Conservation (phyloP, 169 alveolate species). For the Toxoplasma gondii region DNA sequence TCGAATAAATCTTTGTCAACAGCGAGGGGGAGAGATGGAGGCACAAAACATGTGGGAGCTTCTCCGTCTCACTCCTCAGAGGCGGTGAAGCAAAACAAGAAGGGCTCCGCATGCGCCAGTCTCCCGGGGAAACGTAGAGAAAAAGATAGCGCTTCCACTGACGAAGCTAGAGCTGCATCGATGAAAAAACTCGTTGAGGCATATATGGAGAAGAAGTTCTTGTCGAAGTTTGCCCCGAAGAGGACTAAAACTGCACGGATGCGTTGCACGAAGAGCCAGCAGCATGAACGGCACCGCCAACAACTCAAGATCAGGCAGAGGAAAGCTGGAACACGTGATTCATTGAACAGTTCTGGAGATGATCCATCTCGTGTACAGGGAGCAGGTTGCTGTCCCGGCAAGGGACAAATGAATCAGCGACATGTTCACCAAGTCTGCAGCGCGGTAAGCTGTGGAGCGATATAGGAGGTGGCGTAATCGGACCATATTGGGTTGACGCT, state of each 20-base stretch:
- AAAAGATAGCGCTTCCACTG: neutral
- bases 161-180: neutral
- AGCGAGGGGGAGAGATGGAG: neutral
- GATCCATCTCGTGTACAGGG: neutral
- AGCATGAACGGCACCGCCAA: conserved; percentile 21
- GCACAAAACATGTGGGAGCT: neutral
- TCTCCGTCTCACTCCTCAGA: neutral
- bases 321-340: neutral
- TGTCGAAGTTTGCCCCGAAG: conserved; percentile 49
- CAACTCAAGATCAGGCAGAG: neutral
- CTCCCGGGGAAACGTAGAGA: neutral
- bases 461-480: too few relatives aligned
- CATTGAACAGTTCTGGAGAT: neutral
- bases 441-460: neutral
- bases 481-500: too few relatives aligned
- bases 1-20: neutral
- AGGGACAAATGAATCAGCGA: neutral
- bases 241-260: neutral
- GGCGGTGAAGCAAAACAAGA: neutral
- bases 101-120: neutral
- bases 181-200: conserved; percentile 18
- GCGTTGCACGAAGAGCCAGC: conserved; percentile 11
- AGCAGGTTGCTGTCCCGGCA: neutral
- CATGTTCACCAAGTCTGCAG: neutral
- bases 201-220: conserved; percentile 58